Evolutionary conservation across 2,329 filamentous ascomycete species (phyloP), one percentile per base, ranked within the genome.

Genomic region (Xylogone sp.): DNA sequence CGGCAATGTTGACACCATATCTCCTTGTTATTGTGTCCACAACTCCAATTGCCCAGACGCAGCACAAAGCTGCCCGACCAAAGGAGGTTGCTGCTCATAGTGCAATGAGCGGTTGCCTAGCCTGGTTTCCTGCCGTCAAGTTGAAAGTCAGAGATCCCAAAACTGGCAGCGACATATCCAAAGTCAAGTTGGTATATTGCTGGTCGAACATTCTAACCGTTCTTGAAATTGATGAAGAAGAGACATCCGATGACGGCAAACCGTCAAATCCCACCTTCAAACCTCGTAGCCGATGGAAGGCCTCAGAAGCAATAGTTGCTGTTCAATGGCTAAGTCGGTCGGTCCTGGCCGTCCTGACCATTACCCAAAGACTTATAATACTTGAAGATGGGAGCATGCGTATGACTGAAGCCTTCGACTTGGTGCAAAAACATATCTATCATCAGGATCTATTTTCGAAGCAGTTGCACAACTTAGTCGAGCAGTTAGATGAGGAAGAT

Each of bases 121-220:
- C 94, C 29, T 99, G 94, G 94, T 99, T 99, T 65, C 94, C 94
- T 2, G 91, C 92, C 2, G 94, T 99, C 44, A 94, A 89, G 64
- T 75, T 99, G 43, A 97, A 97, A 68, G 81, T 83, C 16, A 80
- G 83, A 9, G 85, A 90, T 55, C 74, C 81, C 1, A 77, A 81
- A 45, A 83, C 81, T 0, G 84, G 83, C 4, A 87, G 84, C 61
- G 81, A 84, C 7, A 77, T 86, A 9, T 92, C 89, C 18, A 87
- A 85, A 63, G 88, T 87, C 34, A 97, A 99, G 68, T 79, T 99
- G 18, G 93, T 90, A 0, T 99, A 99, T 71, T 97, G 92, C 69
- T 99, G 94, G 94, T 97, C 94, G 2, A 97, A 97, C 63, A 84
- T 97, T n/a, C 73, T 99, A 58, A 97, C 92, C 0, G 86, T 99